These are phyloP conservation scores for Calonectria fujianensis DNA, from an alignment of 2,329 filamentous ascomycete genomes.

Conservation along the genomic window DNA sequence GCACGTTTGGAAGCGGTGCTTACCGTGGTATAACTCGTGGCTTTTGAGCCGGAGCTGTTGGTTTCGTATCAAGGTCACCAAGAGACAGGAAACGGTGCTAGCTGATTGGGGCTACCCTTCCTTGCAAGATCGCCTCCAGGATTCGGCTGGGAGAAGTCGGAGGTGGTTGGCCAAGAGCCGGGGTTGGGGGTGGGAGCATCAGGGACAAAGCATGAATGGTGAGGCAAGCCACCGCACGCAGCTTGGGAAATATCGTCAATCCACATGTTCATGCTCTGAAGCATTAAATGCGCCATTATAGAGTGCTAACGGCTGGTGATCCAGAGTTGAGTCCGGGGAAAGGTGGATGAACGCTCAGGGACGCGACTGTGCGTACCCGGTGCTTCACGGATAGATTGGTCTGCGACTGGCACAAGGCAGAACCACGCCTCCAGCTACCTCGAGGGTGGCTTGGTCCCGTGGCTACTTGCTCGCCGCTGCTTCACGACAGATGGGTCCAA, in stretches of 20 bases:
- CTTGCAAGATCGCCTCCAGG: constrained; percentile 21
- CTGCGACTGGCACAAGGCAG: neutral
- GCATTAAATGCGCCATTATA: neutral
- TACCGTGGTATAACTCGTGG: constrained; percentile 24
- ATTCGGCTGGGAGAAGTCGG: constrained; percentile 6
- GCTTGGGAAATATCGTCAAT: constrained; percentile 3
- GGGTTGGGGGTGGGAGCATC: constrained; percentile 8
- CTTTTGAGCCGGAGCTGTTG: constrained; percentile 20
- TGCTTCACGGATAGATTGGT: constrained; percentile 15
- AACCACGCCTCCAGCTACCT: neutral
- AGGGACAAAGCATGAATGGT: constrained; percentile 9
- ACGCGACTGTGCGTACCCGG: constrained; percentile 9
- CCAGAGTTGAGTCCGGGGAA: constrained; percentile 34
- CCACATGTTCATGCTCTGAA: constrained; percentile 8
- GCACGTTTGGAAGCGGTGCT: constrained; percentile 10
- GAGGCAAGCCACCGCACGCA: constrained; percentile 27
- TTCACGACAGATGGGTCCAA: constrained; percentile 10
- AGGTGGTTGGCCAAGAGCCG: constrained; percentile 17
- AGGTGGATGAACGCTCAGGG: constrained; percentile 22
- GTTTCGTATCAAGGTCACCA: neutral
- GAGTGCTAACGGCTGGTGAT: constrained; percentile 5
- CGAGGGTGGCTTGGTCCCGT: neutral
- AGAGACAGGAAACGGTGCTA: constrained; percentile 19
- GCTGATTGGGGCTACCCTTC: constrained; percentile 13
- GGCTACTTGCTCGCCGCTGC: constrained; percentile 14